Evolutionary conservation across 192 early-diverging fungal species (phyloP).

Genomic region (Entomortierella chlamydospora): DNA sequence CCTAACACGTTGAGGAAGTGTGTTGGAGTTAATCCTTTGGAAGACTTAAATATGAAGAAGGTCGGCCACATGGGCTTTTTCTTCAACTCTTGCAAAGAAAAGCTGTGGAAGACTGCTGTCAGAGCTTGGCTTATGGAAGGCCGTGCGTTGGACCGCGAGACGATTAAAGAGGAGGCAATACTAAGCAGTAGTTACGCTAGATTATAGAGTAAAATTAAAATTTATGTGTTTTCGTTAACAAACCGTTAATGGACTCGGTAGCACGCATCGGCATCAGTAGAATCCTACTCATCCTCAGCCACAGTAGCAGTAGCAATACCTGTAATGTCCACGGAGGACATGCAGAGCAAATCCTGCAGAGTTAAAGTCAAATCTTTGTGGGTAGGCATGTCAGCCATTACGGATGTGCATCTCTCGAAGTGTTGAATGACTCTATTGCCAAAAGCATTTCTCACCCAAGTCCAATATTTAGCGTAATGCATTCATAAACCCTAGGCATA

Average conservation of each 20-base stretch:
- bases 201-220: constrained; percentile 5
- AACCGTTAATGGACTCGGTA: too few relatives aligned
- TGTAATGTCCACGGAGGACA: too few relatives aligned
- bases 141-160: constrained; percentile 29
- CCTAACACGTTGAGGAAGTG: constrained; percentile 35
- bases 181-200: constrained; percentile 34
- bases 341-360: too few relatives aligned
- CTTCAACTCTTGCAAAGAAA: constrained; percentile 45
- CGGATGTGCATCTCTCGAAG: constrained; percentile 23
- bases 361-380: constrained; percentile 3
- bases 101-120: constrained; percentile 44
- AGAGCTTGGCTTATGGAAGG: constrained; percentile 40
- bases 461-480: too few relatives aligned
- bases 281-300: too few relatives aligned
- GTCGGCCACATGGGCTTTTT: constrained; percentile 55
- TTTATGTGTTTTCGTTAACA: too few relatives aligned
- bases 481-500: constrained; percentile 19
- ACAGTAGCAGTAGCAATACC: too few relatives aligned
- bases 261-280: too few relatives aligned
- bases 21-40: constrained; percentile 31
- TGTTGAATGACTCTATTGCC: too few relatives aligned
- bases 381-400: constrained; percentile 11
- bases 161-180: constrained; percentile 25
- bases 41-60: constrained; percentile 54
- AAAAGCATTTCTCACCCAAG: too few relatives aligned